A percentile compares a stretch with the other conserved stretches of the same genome.
These are phyloP conservation scores for Trichophyton equinum DNA, from an alignment of 2,329 filamentous ascomycete genomes.

Conservation along the genomic window DNA sequence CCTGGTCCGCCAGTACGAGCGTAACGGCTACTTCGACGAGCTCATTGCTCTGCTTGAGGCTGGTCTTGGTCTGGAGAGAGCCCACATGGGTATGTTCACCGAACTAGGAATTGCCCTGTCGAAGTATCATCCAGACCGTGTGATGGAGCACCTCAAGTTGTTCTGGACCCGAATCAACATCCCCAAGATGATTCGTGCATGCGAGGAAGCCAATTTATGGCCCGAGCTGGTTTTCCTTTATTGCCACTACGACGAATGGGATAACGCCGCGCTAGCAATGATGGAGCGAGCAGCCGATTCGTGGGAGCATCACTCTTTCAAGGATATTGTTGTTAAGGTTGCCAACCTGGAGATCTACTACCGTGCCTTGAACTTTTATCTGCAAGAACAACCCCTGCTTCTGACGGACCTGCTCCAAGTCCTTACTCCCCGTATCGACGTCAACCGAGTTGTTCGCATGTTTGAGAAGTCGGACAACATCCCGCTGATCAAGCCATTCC, in stretches of 20 bases:
- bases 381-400: slow-evolving; percentile 90
- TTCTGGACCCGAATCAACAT: slow-evolving; percentile 99
- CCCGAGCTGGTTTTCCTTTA: slow-evolving; percentile 96
- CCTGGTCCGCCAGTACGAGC: slow-evolving; percentile 92
- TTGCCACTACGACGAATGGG: slow-evolving; percentile 95
- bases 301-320: slow-evolving; percentile 99
- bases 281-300: slow-evolving; percentile 96
- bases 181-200: slow-evolving; percentile 87
- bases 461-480: slow-evolving; percentile 98
- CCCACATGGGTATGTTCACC: slow-evolving; percentile 96
- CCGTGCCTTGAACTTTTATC: slow-evolving; percentile 89
- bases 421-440: slow-evolving; percentile 85
- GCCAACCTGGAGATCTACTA: slow-evolving; percentile 99
- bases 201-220: slow-evolving; percentile 92
- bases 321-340: slow-evolving; percentile 96
- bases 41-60: slow-evolving; percentile 89
- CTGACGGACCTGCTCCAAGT: slow-evolving; percentile 90
- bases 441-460: slow-evolving; percentile 98
- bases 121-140: slow-evolving; percentile 86
- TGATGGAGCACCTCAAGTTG: slow-evolving; percentile 97
- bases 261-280: slow-evolving; percentile 92
- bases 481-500: slow-evolving; percentile 95
- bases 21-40: slow-evolving; percentile 95
- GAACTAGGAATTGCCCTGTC: slow-evolving; percentile 81
- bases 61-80: slow-evolving; percentile 80